Conservation (phyloP, 768 basidiomycete species). For the Mycena indigotica region DNA sequence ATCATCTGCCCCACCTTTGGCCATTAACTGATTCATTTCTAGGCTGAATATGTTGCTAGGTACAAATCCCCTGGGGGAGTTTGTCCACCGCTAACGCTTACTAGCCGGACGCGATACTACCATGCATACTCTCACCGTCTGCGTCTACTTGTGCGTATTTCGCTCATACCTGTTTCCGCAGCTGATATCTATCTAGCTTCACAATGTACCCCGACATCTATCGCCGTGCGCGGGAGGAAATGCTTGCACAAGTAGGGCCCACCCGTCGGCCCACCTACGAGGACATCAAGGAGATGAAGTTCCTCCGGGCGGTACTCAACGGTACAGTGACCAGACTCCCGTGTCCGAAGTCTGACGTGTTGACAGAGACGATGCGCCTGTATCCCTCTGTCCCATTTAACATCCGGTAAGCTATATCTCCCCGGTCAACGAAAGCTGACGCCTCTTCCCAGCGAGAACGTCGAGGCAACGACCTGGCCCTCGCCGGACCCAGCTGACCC, state of each 20-base stretch:
- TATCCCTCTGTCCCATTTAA: slow-evolving; percentile 56
- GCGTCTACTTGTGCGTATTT: slow-evolving; percentile 35
- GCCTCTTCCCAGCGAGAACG: slow-evolving; percentile 27
- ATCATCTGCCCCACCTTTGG: slow-evolving; percentile 25
- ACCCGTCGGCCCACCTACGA: slow-evolving; percentile 53
- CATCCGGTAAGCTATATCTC: slow-evolving; percentile 23
- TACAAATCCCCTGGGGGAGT: neutral
- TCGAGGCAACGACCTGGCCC: slow-evolving; percentile 36
- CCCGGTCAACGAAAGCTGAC: neutral
- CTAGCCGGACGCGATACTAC: slow-evolving; percentile 27
- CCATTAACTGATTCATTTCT: neutral
- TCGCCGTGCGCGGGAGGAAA: slow-evolving; percentile 50
- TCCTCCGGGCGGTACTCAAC: slow-evolving; percentile 60
- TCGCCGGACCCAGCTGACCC: slow-evolving; percentile 28
- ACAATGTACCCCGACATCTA: slow-evolving; percentile 48
- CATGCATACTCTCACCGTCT: slow-evolving; percentile 36
- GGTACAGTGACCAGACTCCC: slow-evolving; percentile 38
- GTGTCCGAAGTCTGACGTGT: neutral
- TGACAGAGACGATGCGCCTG: slow-evolving; percentile 52
- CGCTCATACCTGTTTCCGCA: neutral
- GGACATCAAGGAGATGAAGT: slow-evolving; percentile 61
- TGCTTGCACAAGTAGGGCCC: slow-evolving; percentile 48
- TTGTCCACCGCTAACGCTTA: neutral
- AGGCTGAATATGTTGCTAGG: slow-evolving; percentile 21
- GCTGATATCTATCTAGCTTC: slow-evolving; percentile 7